Base-by-base conservation (phyloP, 768 basidiomycete species). In the Gloeostereum incarnatum region DNA sequence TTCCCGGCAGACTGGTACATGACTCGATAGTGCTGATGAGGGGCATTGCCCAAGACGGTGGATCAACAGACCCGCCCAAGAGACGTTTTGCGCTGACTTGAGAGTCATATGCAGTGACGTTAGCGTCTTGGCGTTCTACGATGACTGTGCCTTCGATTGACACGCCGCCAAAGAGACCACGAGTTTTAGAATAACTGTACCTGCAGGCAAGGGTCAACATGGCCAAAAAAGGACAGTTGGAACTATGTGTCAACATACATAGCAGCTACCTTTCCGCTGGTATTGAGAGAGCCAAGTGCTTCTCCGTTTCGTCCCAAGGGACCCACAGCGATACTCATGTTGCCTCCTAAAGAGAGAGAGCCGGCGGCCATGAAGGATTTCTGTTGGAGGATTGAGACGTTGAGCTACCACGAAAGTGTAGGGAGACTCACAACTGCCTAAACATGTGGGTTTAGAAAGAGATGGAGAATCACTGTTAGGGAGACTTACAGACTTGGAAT, bases 281-380 rank as follows among this genome's bases (percentile, higher is more conserved):
- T 71, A 50, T 78, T 96, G 31, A 98, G 46, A 0, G 88, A 68
- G 13, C 90, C 92, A 43, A 62, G 26, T 3, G 91, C 94, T 62
- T 98, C 94, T n/a, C 86, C 88, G 52, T 91, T 97, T 20, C 94
- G 79, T 16, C 94, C 94, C 1, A 98, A 63, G 7, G 94, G 94
- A 2, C 94, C 94, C 1, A 96, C 69, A 6, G 93, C 83, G 31
- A 90, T 63, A 44, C 89, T 91, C 59, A 93, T 63, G 52, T 92
- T 94, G 10, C 92, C 92, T 14, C 93, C 93, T 2, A 96, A 63
- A 2, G 86, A 91, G 42, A 99, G 55, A 5, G 82, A 87, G 6
- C 96, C 94, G 11, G 91, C 83, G 9, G 91, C 72, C 94, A 98
- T 98, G 62, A 99, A 98, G 1, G 84, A 80, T 59, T 65, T 72